Percentiles rank a stretch among this genome's conserved stretches.
These are phyloP conservation scores for Aspergillus sparsus DNA, from an alignment of 495 filamentous ascomycete species.

Conservation along the genomic window DNA sequence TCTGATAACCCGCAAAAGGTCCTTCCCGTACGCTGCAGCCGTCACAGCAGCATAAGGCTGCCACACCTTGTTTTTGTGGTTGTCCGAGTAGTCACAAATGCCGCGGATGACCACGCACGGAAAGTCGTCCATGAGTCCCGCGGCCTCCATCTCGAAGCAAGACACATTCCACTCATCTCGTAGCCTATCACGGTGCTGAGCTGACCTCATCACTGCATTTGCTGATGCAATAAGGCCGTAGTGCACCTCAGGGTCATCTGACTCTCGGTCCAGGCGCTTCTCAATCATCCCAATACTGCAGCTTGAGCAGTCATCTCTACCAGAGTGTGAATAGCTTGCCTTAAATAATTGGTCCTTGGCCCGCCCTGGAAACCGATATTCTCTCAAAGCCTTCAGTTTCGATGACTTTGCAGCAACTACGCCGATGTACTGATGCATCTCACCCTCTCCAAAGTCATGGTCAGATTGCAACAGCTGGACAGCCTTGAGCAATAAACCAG, in stretches of 20 bases:
- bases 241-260: background rate
- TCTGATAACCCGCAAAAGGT: background rate
- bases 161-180: background rate
- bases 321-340: too few relatives aligned
- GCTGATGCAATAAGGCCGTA: background rate
- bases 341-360: background rate
- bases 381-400: background rate
- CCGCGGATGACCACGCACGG: slow-evolving; percentile 3
- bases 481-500: background rate
- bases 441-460: background rate
- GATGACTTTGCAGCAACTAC: background rate
- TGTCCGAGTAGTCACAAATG: slow-evolving; percentile 6
- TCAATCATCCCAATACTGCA: too few relatives aligned
- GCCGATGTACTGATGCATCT: background rate
- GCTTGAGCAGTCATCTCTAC: too few relatives aligned
- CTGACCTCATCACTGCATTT: background rate
- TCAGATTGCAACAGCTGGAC: background rate
- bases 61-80: slow-evolving; percentile 11
- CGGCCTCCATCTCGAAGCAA: slow-evolving; percentile 4
- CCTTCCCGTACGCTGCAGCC: slow-evolving; percentile 5
- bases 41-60: slow-evolving; percentile 8
- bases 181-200: background rate
- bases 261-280: background rate
- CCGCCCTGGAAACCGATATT: background rate
- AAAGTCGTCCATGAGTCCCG: background rate